phyloP scores from a whole-genome alignment of 108 stramenopile species.

The Cyclostephanos tholiformis region DNA sequence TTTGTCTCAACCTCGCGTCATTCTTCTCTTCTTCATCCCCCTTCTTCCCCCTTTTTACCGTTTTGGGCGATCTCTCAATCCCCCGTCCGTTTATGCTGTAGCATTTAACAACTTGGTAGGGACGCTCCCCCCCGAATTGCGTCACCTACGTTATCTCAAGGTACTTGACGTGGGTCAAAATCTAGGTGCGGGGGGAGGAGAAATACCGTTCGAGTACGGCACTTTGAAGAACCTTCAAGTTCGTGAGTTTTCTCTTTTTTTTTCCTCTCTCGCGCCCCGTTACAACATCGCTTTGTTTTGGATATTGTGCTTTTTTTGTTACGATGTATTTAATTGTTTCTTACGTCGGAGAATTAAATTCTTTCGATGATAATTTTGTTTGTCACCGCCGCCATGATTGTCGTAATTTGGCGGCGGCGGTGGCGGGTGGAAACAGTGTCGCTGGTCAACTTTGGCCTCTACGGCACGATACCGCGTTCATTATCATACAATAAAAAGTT shows the following conservation, averaged over 20 bases:
- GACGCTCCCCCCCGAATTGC: constrained; percentile 30
- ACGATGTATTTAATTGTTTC: background rate
- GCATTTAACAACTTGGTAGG: constrained; percentile 12
- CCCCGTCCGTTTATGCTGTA: too few relatives aligned
- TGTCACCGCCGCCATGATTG: too few relatives aligned
- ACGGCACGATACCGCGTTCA: constrained; percentile 28
- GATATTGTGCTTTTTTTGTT: too few relatives aligned
- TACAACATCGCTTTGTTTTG: too few relatives aligned
- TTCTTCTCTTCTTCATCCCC: too few relatives aligned
- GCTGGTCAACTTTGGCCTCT: constrained; percentile 15
- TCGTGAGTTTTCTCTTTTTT: background rate
- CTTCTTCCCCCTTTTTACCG: too few relatives aligned
- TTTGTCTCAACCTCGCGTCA: too few relatives aligned
- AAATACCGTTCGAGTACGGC: constrained; percentile 43
- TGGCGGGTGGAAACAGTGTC: constrained; percentile 1
- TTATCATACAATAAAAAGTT: constrained; percentile 24
- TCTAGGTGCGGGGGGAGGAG: constrained; percentile 13
- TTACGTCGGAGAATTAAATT: background rate
- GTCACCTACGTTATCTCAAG: constrained; percentile 41
- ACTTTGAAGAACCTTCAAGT: constrained; percentile 8
- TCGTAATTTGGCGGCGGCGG: too few relatives aligned
- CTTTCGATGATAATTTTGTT: too few relatives aligned
- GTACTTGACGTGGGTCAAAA: constrained; percentile 17
- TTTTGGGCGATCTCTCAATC: too few relatives aligned
- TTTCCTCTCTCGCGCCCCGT: background rate